Evolutionary conservation across 23 red algal genomes (phyloP).

Genomic region (Cyanidioschyzon merolae): DNA sequence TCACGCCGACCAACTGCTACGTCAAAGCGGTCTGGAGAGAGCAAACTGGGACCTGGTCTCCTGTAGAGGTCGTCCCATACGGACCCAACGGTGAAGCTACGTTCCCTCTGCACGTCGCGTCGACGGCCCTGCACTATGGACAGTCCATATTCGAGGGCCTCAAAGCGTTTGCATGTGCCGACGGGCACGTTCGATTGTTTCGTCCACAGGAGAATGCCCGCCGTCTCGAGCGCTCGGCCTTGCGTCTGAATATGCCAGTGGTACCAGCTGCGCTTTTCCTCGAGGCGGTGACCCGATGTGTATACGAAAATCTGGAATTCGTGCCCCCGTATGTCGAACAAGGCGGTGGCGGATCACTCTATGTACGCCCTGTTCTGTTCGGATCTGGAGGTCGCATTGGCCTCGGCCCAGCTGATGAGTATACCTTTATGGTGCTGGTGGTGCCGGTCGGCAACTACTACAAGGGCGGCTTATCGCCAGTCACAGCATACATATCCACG

Average conservation of each 20-base stretch:
- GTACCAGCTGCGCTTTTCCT: constrained; percentile 73
- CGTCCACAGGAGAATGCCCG: constrained; percentile 79
- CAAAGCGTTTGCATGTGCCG: constrained; percentile 65
- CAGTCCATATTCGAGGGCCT: constrained; percentile 87
- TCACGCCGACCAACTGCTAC: constrained; percentile 63
- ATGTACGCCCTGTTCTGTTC: constrained; percentile 82
- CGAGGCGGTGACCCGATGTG: constrained; percentile 47
- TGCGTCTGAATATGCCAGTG: constrained; percentile 55
- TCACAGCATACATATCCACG: constrained; percentile 64
- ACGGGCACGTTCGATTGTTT: constrained; percentile 63
- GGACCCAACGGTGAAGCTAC: constrained; percentile 23
- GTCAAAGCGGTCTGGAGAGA: constrained; percentile 42
- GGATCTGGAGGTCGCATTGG: constrained; percentile 81
- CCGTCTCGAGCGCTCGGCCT: constrained; percentile 40
- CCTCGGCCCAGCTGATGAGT: constrained; percentile 73
- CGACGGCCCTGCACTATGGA: constrained; percentile 84
- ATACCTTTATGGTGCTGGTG: constrained; percentile 89
- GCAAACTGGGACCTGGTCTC: constrained; percentile 11
- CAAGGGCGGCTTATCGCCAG: constrained; percentile 71
- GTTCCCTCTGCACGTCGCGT: constrained; percentile 69
- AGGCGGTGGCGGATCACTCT: constrained; percentile 59
- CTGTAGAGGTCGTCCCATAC: constrained; percentile 28
- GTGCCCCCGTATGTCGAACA: constrained; percentile 72
- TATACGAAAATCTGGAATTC: constrained; percentile 60
- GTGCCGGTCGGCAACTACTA: constrained; percentile 94